A percentile compares a stretch with the other conserved stretches of the same genome.
These are phyloP conservation scores for barley (Hordeum vulgare) DNA, from an alignment of 176 grass and related monocot genomes.

Conservation along the genomic window MorexV3_pseudomolecules_assembly NC_058522.1:504405021-504405520, in stretches of 20 bases:
- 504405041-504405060: slow-evolving; percentile 45
- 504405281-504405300: slow-evolving; percentile 60
- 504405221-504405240: slow-evolving; percentile 59
- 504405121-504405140: slow-evolving; percentile 46
- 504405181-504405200: slow-evolving; percentile 80
- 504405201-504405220: slow-evolving; percentile 63
- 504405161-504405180: slow-evolving; percentile 43
- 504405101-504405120: slow-evolving; percentile 47
- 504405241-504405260: slow-evolving; percentile 57
- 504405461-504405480: slow-evolving; percentile 51
- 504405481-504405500: neutral
- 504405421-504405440: slow-evolving; percentile 53
- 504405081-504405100: slow-evolving; percentile 60
- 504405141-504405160: slow-evolving; percentile 67
- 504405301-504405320: slow-evolving; percentile 61
- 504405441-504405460: slow-evolving; percentile 82
- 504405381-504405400: slow-evolving; percentile 64
- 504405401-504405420: slow-evolving; percentile 53
- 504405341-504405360: slow-evolving; percentile 58
- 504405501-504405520: neutral
- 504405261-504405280: slow-evolving; percentile 42
- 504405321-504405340: slow-evolving; percentile 70
- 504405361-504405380: slow-evolving; percentile 84
- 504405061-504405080: slow-evolving; percentile 67
- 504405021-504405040: slow-evolving; percentile 58